Percentiles rank a stretch among this genome's conserved stretches.
These are phyloP conservation scores for Phialophora chinensis DNA, from an alignment of 2,329 filamentous ascomycete genomes.

Conservation along the genomic window DNA sequence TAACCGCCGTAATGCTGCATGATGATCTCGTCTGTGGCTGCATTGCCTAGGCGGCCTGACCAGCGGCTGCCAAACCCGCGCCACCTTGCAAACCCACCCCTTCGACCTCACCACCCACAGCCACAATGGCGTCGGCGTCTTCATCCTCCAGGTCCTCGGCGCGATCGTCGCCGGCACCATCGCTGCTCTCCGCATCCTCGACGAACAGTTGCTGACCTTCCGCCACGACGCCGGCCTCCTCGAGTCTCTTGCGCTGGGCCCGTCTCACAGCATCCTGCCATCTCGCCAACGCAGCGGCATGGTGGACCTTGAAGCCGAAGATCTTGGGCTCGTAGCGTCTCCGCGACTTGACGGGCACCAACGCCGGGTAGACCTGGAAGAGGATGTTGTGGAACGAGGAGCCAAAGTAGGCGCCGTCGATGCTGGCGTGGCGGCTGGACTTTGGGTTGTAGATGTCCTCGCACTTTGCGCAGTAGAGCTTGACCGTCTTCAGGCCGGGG, in stretches of 20 bases:
- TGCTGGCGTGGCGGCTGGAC: slow-evolving; percentile 89
- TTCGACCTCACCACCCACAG: slow-evolving; percentile 12
- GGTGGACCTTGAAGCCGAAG: slow-evolving; percentile 96
- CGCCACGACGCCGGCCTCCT: slow-evolving; percentile 68
- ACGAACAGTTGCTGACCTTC: slow-evolving; percentile 35
- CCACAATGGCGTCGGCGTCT: slow-evolving; percentile 11
- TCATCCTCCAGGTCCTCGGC: slow-evolving; percentile 26
- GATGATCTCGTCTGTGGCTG: not conserved
- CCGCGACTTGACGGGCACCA: slow-evolving; percentile 83
- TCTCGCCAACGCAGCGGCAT: slow-evolving; percentile 80
- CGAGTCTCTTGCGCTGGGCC: slow-evolving; percentile 79
- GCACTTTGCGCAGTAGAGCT: slow-evolving; percentile 95
- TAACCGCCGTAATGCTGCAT: not conserved
- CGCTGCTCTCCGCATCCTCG: slow-evolving; percentile 38
- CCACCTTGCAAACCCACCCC: slow-evolving; percentile 18
- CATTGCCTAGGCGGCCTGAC: slow-evolving; percentile 1
- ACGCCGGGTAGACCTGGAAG: slow-evolving; percentile 94
- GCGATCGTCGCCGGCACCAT: slow-evolving; percentile 29
- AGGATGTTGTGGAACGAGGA: slow-evolving; percentile 99
- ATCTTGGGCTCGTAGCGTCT: slow-evolving; percentile 87
- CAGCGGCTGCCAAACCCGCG: not conserved
- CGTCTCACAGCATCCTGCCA: slow-evolving; percentile 87
- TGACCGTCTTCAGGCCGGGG: slow-evolving; percentile 85
- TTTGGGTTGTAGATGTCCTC: slow-evolving; percentile 99
- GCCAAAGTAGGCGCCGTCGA: slow-evolving; percentile 98